Evolutionary conservation across 1,139 yeast species (phyloP), one percentile per base, ranked within the genome.

Genomic region (Wickerhamomyces sp.): DNA sequence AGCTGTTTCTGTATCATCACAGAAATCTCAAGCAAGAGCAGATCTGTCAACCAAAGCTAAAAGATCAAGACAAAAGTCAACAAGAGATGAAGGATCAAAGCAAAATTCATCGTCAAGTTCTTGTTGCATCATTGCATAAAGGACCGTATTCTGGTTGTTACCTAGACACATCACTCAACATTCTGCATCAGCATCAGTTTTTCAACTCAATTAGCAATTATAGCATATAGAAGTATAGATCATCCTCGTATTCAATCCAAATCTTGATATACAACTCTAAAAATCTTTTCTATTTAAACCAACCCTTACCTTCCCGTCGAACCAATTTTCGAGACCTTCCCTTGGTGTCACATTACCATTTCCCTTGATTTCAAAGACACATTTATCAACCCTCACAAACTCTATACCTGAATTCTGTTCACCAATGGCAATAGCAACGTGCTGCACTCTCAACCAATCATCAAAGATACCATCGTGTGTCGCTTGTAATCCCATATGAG

Each of bases 391-490:
- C 49, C 78, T 68, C 27, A 79, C 66, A 53, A 76, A 78, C 40
- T 59, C 48, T 34, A 79, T 54, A 1, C 52, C 42, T 0, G 45
- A 42, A 47, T 68, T 69, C 10, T 60, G 49, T 15, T 62, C 52
- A 38, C 60, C 53, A 45, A 71, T 70, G 7, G 68, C 63, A 36
- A 67, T 49, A 1, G 78, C 81, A 10, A 78, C 73, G 54, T 77
- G 81, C 52, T 77, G 81, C 1, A 78, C 78, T 47, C 77, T 69
- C 50, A 69, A 68, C 84, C 84, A 79, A 46, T 75, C 76, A 56
- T 79, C 84, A 53, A 71, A 72, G 3, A 79, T 66, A 3, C 78
- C 76, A 5, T 81, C 81, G 55, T 78, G 78, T 5, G 69, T 65
- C 64, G 73, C 75, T 14, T 77, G 81, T 27, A 76, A 59, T 0